These are phyloP conservation scores for Neofusicoccum parvum DNA, from an alignment of 2,329 filamentous ascomycete genomes.

Conservation along the genomic window DNA sequence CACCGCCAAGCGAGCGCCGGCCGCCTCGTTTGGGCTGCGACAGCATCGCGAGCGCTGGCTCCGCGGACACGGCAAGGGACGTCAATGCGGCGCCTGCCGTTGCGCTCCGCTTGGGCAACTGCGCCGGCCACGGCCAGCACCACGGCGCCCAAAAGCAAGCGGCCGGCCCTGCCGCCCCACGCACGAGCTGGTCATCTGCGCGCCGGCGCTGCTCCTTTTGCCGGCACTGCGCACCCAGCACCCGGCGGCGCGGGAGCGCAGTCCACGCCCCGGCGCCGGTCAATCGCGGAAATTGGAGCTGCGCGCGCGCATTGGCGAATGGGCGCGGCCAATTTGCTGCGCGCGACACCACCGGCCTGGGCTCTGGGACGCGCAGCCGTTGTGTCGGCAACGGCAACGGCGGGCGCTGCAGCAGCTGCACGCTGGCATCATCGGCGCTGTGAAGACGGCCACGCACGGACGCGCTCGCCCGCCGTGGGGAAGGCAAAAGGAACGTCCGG, in stretches of 20 bases:
- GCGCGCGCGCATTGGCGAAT: slow-evolving; percentile 10
- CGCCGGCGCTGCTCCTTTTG: slow-evolving; percentile 8
- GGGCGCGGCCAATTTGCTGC: not conserved
- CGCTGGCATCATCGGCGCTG: slow-evolving; percentile 11
- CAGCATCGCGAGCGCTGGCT: not conserved
- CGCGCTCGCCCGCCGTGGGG: not conserved
- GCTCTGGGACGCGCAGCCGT: slow-evolving; percentile 8
- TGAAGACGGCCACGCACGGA: slow-evolving; percentile 15
- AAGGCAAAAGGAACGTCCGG: slow-evolving; percentile 18
- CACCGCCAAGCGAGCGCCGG: slow-evolving; percentile 5
- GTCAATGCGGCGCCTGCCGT: slow-evolving; percentile 6
- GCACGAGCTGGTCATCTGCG: slow-evolving; percentile 16
- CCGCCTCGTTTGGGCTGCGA: slow-evolving; percentile 6
- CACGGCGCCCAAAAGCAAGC: slow-evolving; percentile 5
- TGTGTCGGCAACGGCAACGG: slow-evolving; percentile 1
- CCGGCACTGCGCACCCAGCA: slow-evolving; percentile 1
- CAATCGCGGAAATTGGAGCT: slow-evolving; percentile 17
- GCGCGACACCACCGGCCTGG: slow-evolving; percentile 1
- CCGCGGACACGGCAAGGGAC: not conserved
- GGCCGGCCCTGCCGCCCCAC: not conserved
- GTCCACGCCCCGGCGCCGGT: not conserved
- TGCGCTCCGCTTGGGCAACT: not conserved
- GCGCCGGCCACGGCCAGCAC: not conserved
- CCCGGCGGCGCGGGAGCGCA: slow-evolving; percentile 7
- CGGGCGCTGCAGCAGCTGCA: not conserved